Conservation (phyloP, 495 filamentous ascomycete species). For the Penicillium herquei region DNA sequence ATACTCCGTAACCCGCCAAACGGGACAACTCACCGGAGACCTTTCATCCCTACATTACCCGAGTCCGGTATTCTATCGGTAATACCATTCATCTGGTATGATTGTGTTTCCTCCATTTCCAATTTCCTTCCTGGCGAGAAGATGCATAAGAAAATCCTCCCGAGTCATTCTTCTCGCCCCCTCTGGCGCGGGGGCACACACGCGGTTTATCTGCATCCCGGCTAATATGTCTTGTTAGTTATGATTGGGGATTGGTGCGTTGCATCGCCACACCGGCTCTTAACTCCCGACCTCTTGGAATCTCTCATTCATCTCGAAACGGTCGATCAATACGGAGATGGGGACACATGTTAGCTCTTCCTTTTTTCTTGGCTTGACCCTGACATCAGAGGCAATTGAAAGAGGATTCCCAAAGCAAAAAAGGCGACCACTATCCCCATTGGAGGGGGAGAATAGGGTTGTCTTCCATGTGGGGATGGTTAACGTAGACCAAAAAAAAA, state of each 20-base stretch:
- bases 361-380: background rate
- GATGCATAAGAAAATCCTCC: background rate
- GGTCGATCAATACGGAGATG: background rate
- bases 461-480: background rate
- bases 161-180: background rate
- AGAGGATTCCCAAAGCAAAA: background rate
- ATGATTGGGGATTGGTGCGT: background rate
- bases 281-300: background rate
- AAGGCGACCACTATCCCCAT: background rate
- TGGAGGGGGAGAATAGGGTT: background rate
- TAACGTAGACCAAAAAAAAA: background rate
- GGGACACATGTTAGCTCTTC: background rate
- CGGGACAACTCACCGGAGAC: background rate
- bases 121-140: background rate
- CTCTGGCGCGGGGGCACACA: background rate
- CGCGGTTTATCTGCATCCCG: background rate
- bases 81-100: background rate
- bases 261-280: background rate
- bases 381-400: background rate
- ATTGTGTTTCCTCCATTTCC: background rate
- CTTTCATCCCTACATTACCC: slow-evolving; percentile 5
- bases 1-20: background rate
- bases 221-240: background rate
- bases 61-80: background rate
- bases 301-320: background rate